Base-by-base conservation (phyloP, 331 rosid genomes). In the Stylosanthes scabra region DNA sequence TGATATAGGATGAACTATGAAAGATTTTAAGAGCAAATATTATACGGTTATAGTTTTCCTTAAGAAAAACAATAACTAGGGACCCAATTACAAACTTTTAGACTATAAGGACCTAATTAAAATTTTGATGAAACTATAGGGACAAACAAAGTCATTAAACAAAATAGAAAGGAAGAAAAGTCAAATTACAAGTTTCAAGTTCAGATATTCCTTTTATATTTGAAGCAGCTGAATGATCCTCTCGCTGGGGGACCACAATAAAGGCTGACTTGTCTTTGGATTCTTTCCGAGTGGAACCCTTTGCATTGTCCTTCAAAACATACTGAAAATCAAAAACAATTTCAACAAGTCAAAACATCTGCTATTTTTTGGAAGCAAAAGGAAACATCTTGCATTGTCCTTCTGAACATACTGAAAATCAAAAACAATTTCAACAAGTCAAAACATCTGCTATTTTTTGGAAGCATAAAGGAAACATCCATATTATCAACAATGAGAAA, bases 341-440 rank as follows among this genome's bases (percentile, higher is more conserved):
- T 40, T 31, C 47, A 42, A 52, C 70, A 70, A 27, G 51, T 8
- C 25, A n/a, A n/a, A n/a, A n/a, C n/a, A n/a, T n/a, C n/a, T n/a
- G n/a, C n/a, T n/a, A n/a, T n/a, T n/a, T n/a, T n/a, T n/a, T n/a
- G n/a, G n/a, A n/a, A n/a, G n/a, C n/a, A n/a, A n/a, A n/a, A n/a
- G n/a, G n/a, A n/a, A n/a, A n/a, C n/a, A n/a, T n/a, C n/a, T 95
- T 47, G 79, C 79, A 70, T 71, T 82, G 68, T 92, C 93, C 89
- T 91, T 95, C 77, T 85, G 86, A 67, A 94, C 88, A 83, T 94
- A 91, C 99, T 94, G 93, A 59, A 64, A 82, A 79, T 63, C 77
- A 82, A 67, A 66, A 82, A 72, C 34, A 68, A 49, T 78, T 40
- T 80, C 14, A 79, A 45, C 63, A 52, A 72, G 50, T 49, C 42